These are phyloP conservation scores for Malus hybrid DNA, from an alignment of 331 rosid species.

Conservation along the genomic window DNA sequence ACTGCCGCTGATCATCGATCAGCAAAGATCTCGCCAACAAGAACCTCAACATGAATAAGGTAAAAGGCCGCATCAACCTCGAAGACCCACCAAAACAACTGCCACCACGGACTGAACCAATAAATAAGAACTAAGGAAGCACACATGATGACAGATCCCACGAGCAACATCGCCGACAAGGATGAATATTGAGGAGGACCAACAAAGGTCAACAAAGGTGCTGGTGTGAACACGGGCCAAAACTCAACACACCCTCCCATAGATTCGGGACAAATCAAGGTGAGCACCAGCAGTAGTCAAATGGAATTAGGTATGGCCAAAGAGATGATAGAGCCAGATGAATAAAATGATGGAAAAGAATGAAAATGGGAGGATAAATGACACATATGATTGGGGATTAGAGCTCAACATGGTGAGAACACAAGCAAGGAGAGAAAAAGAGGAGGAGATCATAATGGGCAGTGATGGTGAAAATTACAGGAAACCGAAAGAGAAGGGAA, in stretches of 20 bases:
- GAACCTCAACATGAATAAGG: neutral
- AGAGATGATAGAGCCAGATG: neutral
- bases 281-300: too few relatives aligned
- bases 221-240: neutral
- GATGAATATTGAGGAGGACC: neutral
- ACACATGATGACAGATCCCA: neutral
- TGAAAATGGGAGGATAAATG: too few relatives aligned
- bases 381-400: too few relatives aligned
- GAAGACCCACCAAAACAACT: neutral
- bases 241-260: neutral
- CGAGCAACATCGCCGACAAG: neutral
- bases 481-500: too few relatives aligned
- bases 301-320: neutral
- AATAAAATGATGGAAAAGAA: too few relatives aligned
- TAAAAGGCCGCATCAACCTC: neutral
- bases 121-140: neutral
- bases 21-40: too few relatives aligned
- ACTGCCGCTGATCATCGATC: neutral
- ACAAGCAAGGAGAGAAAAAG: too few relatives aligned
- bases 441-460: too few relatives aligned
- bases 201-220: neutral
- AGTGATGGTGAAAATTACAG: too few relatives aligned
- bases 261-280: too few relatives aligned
- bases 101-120: neutral
- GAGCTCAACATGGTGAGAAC: too few relatives aligned